Conservation (phyloP, 306 rosid genomes). For the Rosa persica region DNA sequence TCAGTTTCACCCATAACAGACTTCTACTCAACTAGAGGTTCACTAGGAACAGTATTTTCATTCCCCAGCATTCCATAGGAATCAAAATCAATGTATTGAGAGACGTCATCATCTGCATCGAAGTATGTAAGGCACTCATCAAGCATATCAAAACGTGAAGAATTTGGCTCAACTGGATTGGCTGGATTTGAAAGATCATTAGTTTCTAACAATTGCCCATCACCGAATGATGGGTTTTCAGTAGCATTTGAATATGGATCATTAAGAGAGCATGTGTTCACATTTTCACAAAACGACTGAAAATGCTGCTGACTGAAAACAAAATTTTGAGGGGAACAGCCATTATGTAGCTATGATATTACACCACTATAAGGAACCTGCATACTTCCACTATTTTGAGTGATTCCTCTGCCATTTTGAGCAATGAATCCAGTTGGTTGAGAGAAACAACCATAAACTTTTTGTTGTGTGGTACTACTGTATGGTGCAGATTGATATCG, state of each 20-base stretch:
- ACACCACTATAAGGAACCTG: too few relatives aligned
- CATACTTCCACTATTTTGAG: too few relatives aligned
- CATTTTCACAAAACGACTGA: too few relatives aligned
- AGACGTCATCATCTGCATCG: slow-evolving; percentile 52
- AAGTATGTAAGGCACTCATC: slow-evolving; percentile 62
- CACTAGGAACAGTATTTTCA: slow-evolving; percentile 38
- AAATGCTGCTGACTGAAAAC: too few relatives aligned
- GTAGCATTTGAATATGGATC: slow-evolving; percentile 36
- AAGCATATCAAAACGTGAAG: slow-evolving; percentile 45
- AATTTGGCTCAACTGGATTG: slow-evolving; percentile 36
- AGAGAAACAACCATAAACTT: too few relatives aligned
- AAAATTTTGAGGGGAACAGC: too few relatives aligned
- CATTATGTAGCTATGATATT: too few relatives aligned
- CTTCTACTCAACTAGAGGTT: slow-evolving; percentile 30
- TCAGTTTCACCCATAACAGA: too few relatives aligned
- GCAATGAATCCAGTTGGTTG: too few relatives aligned
- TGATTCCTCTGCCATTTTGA: too few relatives aligned
- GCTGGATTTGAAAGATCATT: slow-evolving; percentile 53
- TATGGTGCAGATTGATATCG: too few relatives aligned
- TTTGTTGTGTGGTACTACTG: too few relatives aligned
- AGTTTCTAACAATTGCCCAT: slow-evolving; percentile 60
- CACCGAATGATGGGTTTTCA: slow-evolving; percentile 31
- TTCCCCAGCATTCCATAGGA: slow-evolving; percentile 35
- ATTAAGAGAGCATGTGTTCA: not conserved
- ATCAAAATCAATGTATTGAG: slow-evolving; percentile 48